Base-by-base conservation (phyloP, 2,329 filamentous ascomycete genomes). In the Aspergillus amoenus region DNA sequence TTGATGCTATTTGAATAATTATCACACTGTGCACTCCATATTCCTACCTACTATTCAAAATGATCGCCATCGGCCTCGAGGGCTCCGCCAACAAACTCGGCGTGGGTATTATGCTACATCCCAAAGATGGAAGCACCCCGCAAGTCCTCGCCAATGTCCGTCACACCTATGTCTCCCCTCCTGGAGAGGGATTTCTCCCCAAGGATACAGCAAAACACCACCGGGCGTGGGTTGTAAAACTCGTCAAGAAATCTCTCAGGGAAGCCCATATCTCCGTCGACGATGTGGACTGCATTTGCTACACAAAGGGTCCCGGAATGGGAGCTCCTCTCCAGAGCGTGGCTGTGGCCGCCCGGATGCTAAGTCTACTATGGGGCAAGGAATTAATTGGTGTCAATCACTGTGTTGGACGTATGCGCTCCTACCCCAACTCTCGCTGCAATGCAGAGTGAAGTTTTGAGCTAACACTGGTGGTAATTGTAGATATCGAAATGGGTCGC, bases 21-120 rank as follows among this genome's bases (percentile, higher is more conserved):
- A 39, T 18, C 24, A 34, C 27, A 34, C 17, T 13, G 41, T 24
- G 41, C 21, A 11, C 13, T 32, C 34, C 12, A 8, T 13, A 8
- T 13, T 5, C 15, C 21, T 39, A 37, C 27, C 30, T 3, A 30
- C 22, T 24, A 22, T 42, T 39, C 55, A 74, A 58, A 51, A 86
- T 87, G 80, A 88, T 90, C 65, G 83, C 87, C 30, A 82, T 90
- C 67, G 88, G 88, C 21, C 82, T 91, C 72, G 94, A 99, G 81
- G 93, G 94, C 74, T 96, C 91, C 56, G 94, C 94, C 76, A 99
- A 99, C 82, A 99, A 99, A 78, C 86, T 99, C 52, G 94, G 93
- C 65, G 88, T 97, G 57, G 94, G 94, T 69, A 81, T 99, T 57
- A 96, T 99, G 73, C 84, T 86, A 22, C 94, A 97, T 79, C 78